Conservation (phyloP, 768 basidiomycete genomes). For the Amanita molliuscula region DNA sequence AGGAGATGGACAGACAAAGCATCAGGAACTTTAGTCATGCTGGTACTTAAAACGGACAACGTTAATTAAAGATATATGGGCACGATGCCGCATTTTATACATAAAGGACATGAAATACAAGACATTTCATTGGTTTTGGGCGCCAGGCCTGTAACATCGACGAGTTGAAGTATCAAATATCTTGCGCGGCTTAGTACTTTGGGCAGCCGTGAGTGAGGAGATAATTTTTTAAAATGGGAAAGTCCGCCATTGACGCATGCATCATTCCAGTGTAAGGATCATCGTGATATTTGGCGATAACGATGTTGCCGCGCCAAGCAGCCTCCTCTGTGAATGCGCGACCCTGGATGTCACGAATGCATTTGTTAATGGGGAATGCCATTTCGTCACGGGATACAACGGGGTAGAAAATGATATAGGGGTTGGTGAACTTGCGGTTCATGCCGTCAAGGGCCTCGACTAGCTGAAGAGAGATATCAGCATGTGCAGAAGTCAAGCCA, state of each 20-base stretch:
- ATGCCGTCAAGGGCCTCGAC: constrained; percentile 72
- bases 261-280: constrained; percentile 50
- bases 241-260: constrained; percentile 75
- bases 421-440: constrained; percentile 67
- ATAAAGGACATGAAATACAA: constrained; percentile 1
- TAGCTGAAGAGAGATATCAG: constrained; percentile 28
- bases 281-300: constrained; percentile 62
- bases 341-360: constrained; percentile 67
- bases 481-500: neutral
- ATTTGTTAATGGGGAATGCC: constrained; percentile 75
- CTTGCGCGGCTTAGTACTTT: constrained; percentile 8
- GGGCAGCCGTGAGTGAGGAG: constrained; percentile 53
- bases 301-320: constrained; percentile 76
- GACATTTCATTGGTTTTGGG: neutral
- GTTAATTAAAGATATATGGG: constrained; percentile 10
- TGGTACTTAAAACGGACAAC: constrained; percentile 4
- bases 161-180: neutral
- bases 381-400: constrained; percentile 67
- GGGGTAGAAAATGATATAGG: constrained; percentile 78
- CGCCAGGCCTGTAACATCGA: neutral
- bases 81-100: constrained; percentile 1
- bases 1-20: constrained; percentile 14
- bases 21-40: constrained; percentile 25
- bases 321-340: constrained; percentile 43
- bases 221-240: constrained; percentile 73